phyloP scores from a whole-genome alignment of 768 basidiomycete species.

The Suillus fuscotomentosus region DNA sequence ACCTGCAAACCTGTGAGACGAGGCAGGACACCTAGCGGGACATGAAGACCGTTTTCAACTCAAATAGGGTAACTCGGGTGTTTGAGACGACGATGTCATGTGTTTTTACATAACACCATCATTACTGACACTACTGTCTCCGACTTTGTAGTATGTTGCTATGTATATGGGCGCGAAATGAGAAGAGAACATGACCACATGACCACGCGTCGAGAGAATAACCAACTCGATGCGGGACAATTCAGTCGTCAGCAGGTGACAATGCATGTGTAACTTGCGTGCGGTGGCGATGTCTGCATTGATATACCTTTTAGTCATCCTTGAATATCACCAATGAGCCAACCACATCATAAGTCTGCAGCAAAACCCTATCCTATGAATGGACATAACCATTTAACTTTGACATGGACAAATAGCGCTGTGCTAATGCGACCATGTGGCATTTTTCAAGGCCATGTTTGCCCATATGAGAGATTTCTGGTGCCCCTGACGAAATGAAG shows the following conservation, averaged over 20 bases:
- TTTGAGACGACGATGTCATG: not conserved
- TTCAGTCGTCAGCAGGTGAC: not conserved
- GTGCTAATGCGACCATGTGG: not conserved
- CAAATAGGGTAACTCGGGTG: not conserved
- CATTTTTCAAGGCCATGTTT: not conserved
- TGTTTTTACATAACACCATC: not conserved
- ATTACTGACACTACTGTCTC: slow-evolving; percentile 63
- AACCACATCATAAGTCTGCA: not conserved
- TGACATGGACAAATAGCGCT: not conserved
- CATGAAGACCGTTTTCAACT: not conserved
- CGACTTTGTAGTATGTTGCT: slow-evolving; percentile 69
- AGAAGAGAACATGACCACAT: not conserved
- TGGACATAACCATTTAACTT: not conserved
- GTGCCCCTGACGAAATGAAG: not conserved
- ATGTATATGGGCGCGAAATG: not conserved
- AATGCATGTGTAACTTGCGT: not conserved
- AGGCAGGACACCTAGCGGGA: not conserved
- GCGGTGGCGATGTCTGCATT: not conserved
- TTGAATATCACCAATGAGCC: too few relatives aligned
- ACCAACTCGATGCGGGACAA: not conserved
- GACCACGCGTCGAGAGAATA: not conserved
- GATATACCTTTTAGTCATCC: not conserved
- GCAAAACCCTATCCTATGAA: not conserved
- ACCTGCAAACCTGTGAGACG: not conserved
- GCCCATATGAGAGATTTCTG: not conserved